Base-by-base conservation (phyloP, 306 rosid species). In the Trifolium dubium region DNA sequence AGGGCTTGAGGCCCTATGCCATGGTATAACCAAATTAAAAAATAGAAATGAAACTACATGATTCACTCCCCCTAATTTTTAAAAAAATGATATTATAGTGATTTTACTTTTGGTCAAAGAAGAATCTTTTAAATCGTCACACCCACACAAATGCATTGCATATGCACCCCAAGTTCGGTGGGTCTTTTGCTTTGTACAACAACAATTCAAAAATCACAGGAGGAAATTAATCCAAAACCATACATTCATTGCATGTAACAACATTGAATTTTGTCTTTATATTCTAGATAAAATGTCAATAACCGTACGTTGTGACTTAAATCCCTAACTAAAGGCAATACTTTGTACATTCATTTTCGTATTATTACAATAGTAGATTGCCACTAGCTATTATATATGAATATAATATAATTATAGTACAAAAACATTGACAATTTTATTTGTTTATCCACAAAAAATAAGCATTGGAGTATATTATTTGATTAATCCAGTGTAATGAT, bases 171-270 rank as follows among this genome's bases (percentile, higher is more conserved):
- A 64, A 72, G 53, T 65, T 79, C n/a, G 64, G 64, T 73, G 64
- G 70, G 29, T 56, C 51, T 56, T 72, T 64, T 56, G 44, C 54
- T 19, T 79, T 72, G 64, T 54, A 58, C n/a, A 10, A 5, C 19
- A 51, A 51, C 31, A 28, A 64, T 44, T 18, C 6, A 71, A 64
- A 72, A 4, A 40, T 51, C 35, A 15, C 62, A 44, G 2, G 53
- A 32, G 47, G 63, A 34, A 54, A 56, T 46, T 66, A 65, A 55
- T 65, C 61, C 14, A 67, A 79, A 58, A 46, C 29, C 54, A 58
- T 19, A 73, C 78, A 79, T 79, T 72, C 83, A 73, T 72, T 78
- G 82, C 73, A 78, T 41, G 50, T 73, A 78, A 64, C 72, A 19
- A 23, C 70, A 64, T 56, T 51, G 23, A 23, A 23, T 64, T 44